phyloP scores from a whole-genome alignment of 371 early-diverging fungal species.

The Rhizopus sp. region DNA sequence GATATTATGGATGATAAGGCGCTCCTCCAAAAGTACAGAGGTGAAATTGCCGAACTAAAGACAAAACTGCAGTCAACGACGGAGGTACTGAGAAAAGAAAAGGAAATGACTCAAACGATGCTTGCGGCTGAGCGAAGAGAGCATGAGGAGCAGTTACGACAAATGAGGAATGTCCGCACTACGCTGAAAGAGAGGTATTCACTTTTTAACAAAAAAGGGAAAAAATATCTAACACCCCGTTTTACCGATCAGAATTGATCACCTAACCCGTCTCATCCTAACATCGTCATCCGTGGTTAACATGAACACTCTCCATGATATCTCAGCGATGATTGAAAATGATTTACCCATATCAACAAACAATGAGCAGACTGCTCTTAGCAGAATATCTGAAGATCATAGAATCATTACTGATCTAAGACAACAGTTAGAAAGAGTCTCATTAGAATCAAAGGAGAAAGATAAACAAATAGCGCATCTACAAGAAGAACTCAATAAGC shows the following conservation, averaged over 20 bases:
- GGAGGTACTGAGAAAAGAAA: constrained; percentile 47
- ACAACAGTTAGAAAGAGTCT: constrained; percentile 1
- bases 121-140: constrained; percentile 41
- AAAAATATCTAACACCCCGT: background rate
- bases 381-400: background rate
- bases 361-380: background rate
- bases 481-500: constrained; percentile 14
- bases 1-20: constrained; percentile 85
- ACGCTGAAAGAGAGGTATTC: constrained; percentile 66
- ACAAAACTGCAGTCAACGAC: constrained; percentile 68
- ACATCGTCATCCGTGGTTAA: constrained; percentile 62
- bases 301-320: background rate
- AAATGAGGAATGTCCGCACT: constrained; percentile 70
- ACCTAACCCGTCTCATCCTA: constrained; percentile 81
- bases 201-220: constrained; percentile 50
- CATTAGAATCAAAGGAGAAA: constrained; percentile 12
- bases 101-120: constrained; percentile 32
- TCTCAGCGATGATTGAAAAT: background rate
- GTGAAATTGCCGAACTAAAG: constrained; percentile 84
- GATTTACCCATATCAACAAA: no score
- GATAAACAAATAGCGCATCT: constrained; percentile 15
- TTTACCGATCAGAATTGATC: constrained; percentile 40
- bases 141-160: constrained; percentile 78
- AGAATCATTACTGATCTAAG: constrained; percentile 5
- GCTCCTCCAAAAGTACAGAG: constrained; percentile 78